These are phyloP conservation scores for Wickerhamiella spandovensis DNA, from an alignment of 805 yeast species.

Conservation along the genomic window DNA sequence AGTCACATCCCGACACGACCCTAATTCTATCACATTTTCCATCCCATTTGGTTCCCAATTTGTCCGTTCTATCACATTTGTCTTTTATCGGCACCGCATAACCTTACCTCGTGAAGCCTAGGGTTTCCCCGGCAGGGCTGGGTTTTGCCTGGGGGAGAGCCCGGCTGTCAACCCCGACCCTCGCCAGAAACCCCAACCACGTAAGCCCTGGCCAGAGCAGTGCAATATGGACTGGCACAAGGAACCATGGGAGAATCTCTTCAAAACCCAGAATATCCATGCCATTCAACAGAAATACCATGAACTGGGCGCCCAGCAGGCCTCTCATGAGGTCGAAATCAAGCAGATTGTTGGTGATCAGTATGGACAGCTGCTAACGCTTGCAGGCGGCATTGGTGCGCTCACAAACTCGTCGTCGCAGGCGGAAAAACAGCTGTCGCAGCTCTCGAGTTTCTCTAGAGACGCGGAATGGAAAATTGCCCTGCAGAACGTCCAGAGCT, in stretches of 20 bases:
- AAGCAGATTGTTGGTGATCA: conserved; percentile 8
- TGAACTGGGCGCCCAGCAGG: conserved; percentile 2
- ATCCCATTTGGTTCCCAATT: no score
- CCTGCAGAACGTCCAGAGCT: background rate
- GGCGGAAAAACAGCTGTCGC: background rate
- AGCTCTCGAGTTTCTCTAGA: background rate
- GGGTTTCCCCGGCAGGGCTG: no score
- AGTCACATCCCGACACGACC: no score
- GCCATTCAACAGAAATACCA: conserved; percentile 6
- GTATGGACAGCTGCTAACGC: conserved; percentile 8
- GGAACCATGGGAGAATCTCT: conserved; percentile 11
- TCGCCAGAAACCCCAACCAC: background rate
- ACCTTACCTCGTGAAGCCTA: no score
- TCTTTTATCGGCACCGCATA: no score
- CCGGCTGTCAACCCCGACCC: no score
- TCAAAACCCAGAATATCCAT: conserved; percentile 4
- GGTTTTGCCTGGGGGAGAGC: no score
- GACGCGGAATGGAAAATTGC: background rate
- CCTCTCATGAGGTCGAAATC: conserved; percentile 1
- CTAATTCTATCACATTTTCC: no score
- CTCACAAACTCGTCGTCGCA: background rate
- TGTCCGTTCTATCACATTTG: no score
- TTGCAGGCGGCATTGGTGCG: conserved; percentile 5
- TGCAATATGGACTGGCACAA: background rate
- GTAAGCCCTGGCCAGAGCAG: background rate